A percentile compares a stretch with the other conserved stretches of the same genome.
Evolutionary conservation across 257 asterid species (phyloP).

Genomic region (Pogostemon cablin): DNA sequence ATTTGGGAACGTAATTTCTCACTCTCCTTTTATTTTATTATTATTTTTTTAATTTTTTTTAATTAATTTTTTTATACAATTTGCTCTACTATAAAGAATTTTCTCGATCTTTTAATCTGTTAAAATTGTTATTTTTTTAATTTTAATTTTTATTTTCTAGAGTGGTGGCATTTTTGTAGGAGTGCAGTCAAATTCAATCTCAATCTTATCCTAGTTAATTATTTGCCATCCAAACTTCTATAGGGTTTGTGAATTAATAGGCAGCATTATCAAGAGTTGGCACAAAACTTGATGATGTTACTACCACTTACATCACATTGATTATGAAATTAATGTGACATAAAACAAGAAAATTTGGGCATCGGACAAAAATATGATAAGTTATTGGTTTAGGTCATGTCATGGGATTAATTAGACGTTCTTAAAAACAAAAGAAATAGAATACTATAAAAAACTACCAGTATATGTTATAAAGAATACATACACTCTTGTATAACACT

Average conservation of each 20-base stretch:
- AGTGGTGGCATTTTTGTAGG: no score
- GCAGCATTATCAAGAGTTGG: conserved; percentile 19
- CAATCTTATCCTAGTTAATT: conserved; percentile 31
- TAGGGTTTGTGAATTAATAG: conserved; percentile 17
- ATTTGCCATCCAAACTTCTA: neutral
- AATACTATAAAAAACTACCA: neutral
- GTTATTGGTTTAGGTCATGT: conserved; percentile 32
- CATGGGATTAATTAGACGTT: conserved; percentile 16
- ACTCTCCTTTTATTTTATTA: no score
- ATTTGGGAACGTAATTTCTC: no score
- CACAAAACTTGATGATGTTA: conserved; percentile 1
- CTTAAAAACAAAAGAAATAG: neutral
- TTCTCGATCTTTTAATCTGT: no score
- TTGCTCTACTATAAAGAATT: no score
- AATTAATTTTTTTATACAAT: no score
- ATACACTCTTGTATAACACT: no score
- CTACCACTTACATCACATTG: conserved; percentile 23
- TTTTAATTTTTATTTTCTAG: no score
- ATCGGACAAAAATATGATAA: conserved; percentile 23
- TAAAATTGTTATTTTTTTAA: no score
- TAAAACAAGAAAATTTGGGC: neutral
- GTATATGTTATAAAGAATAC: neutral
- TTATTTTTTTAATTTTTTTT: no score
- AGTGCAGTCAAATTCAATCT: conserved; percentile 31
- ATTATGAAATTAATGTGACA: conserved; percentile 30